Base-by-base conservation (phyloP, 2,329 filamentous ascomycete species). In the Cordyceps cicadae region DNA sequence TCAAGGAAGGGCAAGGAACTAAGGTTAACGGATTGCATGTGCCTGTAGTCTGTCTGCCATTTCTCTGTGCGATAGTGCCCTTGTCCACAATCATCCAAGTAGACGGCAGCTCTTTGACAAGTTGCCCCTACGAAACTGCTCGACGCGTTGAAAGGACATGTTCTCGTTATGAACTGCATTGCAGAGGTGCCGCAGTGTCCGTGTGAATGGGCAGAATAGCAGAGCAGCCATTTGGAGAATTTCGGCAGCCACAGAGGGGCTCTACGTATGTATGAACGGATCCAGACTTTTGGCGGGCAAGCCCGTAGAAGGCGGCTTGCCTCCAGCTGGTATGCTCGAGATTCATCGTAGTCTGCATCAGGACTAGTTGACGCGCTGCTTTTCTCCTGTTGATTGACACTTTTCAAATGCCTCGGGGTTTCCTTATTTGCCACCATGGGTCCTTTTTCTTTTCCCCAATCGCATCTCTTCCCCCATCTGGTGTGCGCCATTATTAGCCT, bases 351-450 rank as follows among this genome's bases (percentile, higher is more conserved):
- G 7, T 50, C 46, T 48, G 56, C 48, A 52, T 52, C 34, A 41
- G 56, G 56, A 29, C 48, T 59, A 59, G 56, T 46, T 46, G 34
- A 26, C 21, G 12, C 24, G 56, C 49, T 52, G 56, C 49, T 59
- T 59, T 58, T 50, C 26, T 46, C 17, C 15, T 9, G n/a, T 24
- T 3, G 21, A 26, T 21, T 21, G 11, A 21, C 9, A 5, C 9
- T 56, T 37, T 48, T 5, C 51, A 11, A 54, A 29, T 39, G 37
- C 51, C 46, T 51, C 43, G 6, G 9, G 3, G 6, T 17, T 49
- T n/a, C 17, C 3, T 24, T 43, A 29, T 52, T 19, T 43, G 54
- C 21, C n/a, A 50, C 54, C 14, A 49, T 32, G 32, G 19, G 29
- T 39, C 41, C 8, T 41, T 52, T 24, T 49, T 46, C 2, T 26